Conservation (phyloP, 2,329 filamentous ascomycete species). For the Trichoderma hamatum region DNA sequence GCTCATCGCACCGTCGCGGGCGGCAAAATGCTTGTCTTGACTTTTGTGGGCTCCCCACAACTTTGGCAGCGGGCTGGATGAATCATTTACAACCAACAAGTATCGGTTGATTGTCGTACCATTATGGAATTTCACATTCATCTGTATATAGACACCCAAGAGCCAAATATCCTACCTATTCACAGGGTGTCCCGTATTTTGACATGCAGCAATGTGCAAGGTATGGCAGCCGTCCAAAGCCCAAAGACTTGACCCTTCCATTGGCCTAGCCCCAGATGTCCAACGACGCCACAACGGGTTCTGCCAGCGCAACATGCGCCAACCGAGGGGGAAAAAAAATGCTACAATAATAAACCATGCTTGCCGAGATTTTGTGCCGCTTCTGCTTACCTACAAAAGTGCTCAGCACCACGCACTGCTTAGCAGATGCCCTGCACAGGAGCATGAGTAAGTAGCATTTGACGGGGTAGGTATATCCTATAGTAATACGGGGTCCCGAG, state of each 20-base stretch:
- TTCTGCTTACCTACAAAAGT: not conserved
- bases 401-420: not conserved
- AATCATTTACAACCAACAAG: not conserved
- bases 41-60: not conserved
- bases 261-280: not conserved
- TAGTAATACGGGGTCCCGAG: not conserved
- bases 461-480: not conserved
- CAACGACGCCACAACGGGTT: conserved; percentile 3
- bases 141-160: not conserved
- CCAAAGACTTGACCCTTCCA: not conserved
- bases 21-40: conserved; percentile 15
- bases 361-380: not conserved
- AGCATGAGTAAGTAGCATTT: not conserved
- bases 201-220: not conserved
- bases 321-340: not conserved
- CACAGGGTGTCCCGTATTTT: not conserved
- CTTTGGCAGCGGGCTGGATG: not conserved
- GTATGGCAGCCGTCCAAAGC: not conserved
- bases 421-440: not conserved
- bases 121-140: not conserved
- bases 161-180: not conserved
- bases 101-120: not conserved
- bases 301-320: conserved; percentile 9
- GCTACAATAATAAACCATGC: not conserved
- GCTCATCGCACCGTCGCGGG: not conserved